Evolutionary conservation across 768 basidiomycete genomes (phyloP), one percentile per base, ranked within the genome.

Genomic region (Lentinula sp.): DNA sequence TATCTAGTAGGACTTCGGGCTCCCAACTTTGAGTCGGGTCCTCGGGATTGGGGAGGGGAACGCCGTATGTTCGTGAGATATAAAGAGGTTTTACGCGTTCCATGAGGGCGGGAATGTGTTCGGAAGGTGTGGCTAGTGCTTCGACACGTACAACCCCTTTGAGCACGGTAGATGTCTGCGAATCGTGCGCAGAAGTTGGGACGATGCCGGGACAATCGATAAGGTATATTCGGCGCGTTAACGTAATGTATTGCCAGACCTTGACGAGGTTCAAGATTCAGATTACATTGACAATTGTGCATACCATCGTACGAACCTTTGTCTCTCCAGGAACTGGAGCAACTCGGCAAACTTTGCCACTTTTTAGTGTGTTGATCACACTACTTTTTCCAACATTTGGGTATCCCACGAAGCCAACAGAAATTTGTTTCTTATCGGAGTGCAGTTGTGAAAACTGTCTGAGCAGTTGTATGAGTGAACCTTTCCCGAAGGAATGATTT

Each of bases 191-290:
- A 23, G 94, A 95, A 16, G 94, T 88, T 2, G 96, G 96, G 1
- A 98, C 97, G 73, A 98, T 92, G 53, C 97, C 97, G 33, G 97
- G 97, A 71, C 97, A 99, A 75, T 99, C 97, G 77, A 99, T 98
- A 66, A 99, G 88, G 79, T 98, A 99, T 71, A 99, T 99, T 58
- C 91, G 85, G 64, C 90, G 85, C 62, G 95, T 99, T 45, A 99
- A 79, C 33, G 94, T 95, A 77, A 99, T 98, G 74, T 99, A 99
- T 82, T 99, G 96, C 97, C 97, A 99, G 66, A 98, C 95, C 81
- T 83, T 58, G 16, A 52, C 9, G 35, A 74, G 74, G 15, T 41
- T n/a, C 42, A 49, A 7, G 33, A 39, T 61, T 46, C 41, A 52
- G 62, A 41, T 2, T 32, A 62, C 18, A 48, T 39, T 23, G 15